phyloP scores from a whole-genome alignment of 768 basidiomycete genomes.

The Lactifluus pinguis region DNA sequence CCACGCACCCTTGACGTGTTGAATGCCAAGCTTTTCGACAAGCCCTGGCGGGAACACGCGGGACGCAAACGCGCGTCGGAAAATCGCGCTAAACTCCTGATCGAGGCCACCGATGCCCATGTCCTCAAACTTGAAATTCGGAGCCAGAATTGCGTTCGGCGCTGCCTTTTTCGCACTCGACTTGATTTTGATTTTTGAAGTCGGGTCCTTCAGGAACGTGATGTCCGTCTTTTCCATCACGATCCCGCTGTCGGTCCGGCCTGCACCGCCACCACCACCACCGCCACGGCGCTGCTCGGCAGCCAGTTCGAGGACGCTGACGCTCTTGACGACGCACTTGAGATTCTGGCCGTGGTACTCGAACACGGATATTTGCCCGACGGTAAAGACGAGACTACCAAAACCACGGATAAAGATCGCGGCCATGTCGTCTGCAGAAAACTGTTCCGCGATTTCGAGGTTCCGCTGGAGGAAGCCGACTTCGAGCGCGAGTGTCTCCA shows the following conservation, averaged over 20 bases:
- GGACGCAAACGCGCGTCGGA: slow-evolving; percentile 95
- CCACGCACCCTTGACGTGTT: slow-evolving; percentile 89
- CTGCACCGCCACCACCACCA: slow-evolving; percentile 14
- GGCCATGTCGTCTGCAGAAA: slow-evolving; percentile 81
- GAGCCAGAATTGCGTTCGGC: slow-evolving; percentile 89
- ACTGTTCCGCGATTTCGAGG: slow-evolving; percentile 54
- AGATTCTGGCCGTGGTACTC: slow-evolving; percentile 85
- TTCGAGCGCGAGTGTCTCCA: slow-evolving; percentile 77
- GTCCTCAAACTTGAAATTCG: slow-evolving; percentile 99
- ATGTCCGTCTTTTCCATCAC: slow-evolving; percentile 90
- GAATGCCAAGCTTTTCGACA: slow-evolving; percentile 95
- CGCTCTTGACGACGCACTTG: slow-evolving; percentile 54
- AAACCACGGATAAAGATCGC: slow-evolving; percentile 67
- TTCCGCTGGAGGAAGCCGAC: slow-evolving; percentile 52
- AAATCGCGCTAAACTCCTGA: slow-evolving; percentile 89
- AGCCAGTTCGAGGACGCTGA: slow-evolving; percentile 52
- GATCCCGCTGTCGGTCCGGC: slow-evolving; percentile 47
- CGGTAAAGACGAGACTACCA: slow-evolving; percentile 58
- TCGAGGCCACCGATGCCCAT: slow-evolving; percentile 99
- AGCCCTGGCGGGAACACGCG: slow-evolving; percentile 97
- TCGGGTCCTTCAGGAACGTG: slow-evolving; percentile 75
- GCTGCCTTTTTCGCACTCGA: slow-evolving; percentile 88
- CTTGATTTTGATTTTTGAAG: slow-evolving; percentile 82
- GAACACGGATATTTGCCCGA: slow-evolving; percentile 65
- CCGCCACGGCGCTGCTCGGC: slow-evolving; percentile 46